A percentile compares a stretch with the other conserved stretches of the same genome.
These are phyloP conservation scores for Cucurbita ficifolia DNA, from an alignment of 306 rosid species.

Conservation along the genomic window DNA sequence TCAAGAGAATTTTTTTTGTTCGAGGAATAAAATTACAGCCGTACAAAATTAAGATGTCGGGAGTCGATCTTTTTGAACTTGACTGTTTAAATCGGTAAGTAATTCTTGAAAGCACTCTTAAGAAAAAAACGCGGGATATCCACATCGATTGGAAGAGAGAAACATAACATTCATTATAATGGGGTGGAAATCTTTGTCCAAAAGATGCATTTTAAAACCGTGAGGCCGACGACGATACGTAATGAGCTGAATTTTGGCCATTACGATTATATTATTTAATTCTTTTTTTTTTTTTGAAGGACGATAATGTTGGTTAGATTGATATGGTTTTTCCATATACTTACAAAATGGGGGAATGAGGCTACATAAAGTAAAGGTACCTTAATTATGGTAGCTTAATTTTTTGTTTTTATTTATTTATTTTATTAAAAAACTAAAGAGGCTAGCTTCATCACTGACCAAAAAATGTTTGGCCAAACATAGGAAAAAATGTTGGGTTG, in stretches of 20 bases:
- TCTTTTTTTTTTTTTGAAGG: too few relatives aligned
- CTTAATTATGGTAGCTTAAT: background rate
- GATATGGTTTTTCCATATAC: background rate
- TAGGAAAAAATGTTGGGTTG: background rate
- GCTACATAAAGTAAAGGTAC: background rate
- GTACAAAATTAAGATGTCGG: background rate
- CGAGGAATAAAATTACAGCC: too few relatives aligned
- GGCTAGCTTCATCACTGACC: background rate
- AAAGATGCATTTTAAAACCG: too few relatives aligned
- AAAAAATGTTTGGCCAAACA: background rate
- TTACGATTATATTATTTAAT: too few relatives aligned
- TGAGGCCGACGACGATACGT: too few relatives aligned
- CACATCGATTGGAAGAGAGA: too few relatives aligned
- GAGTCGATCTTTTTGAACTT: background rate
- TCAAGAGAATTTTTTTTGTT: background rate
- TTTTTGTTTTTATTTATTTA: background rate
- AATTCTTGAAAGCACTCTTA: too few relatives aligned
- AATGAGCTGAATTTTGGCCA: too few relatives aligned
- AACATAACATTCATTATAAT: too few relatives aligned
- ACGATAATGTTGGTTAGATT: background rate
- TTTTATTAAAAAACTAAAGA: background rate
- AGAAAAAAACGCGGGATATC: too few relatives aligned
- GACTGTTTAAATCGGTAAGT: background rate
- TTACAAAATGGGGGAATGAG: background rate
- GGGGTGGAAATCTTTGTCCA: too few relatives aligned